Percentiles rank a stretch among this genome's conserved stretches.
phyloP scores from a whole-genome alignment of 306 rosid genomes.

The Boehmeria nivea region DNA sequence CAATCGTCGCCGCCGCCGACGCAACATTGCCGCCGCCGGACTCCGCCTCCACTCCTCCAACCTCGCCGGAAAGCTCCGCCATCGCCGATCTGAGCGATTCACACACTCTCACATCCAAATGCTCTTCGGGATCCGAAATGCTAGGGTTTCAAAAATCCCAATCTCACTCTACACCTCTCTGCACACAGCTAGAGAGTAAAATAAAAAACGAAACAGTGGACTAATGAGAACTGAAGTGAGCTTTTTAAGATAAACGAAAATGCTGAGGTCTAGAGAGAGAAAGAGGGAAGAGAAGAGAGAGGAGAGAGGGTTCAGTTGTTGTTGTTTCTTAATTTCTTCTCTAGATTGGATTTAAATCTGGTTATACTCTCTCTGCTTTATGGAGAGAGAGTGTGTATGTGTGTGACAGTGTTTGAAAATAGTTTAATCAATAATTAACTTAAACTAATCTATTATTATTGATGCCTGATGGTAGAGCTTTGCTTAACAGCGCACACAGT shows the following conservation, averaged over 20 bases:
- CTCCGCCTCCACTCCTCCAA: slow-evolving; percentile 22
- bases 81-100: slow-evolving; percentile 67
- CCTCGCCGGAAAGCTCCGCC: slow-evolving; percentile 76
- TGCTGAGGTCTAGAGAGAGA: slow-evolving; percentile 12
- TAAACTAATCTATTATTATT: too few relatives aligned
- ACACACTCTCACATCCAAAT: slow-evolving; percentile 57
- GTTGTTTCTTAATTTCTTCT: slow-evolving; percentile 21
- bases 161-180: slow-evolving; percentile 3
- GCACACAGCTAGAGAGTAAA: slow-evolving; percentile 3
- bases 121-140: slow-evolving; percentile 44
- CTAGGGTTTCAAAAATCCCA: slow-evolving; percentile 44
- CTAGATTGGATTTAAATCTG: slow-evolving; percentile 55
- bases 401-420: too few relatives aligned
- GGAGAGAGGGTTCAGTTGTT: slow-evolving; percentile 11
- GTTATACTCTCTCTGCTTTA: too few relatives aligned
- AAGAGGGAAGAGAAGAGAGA: slow-evolving; percentile 27
- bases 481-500: too few relatives aligned
- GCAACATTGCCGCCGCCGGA: slow-evolving; percentile 43
- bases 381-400: too few relatives aligned
- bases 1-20: slow-evolving; percentile 20
- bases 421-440: too few relatives aligned
- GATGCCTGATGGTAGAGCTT: too few relatives aligned
- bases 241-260: slow-evolving; percentile 6
- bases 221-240: neutral
- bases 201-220: neutral